phyloP scores from a whole-genome alignment of 2,329 filamentous ascomycete species.

The Cercospora sesami region DNA sequence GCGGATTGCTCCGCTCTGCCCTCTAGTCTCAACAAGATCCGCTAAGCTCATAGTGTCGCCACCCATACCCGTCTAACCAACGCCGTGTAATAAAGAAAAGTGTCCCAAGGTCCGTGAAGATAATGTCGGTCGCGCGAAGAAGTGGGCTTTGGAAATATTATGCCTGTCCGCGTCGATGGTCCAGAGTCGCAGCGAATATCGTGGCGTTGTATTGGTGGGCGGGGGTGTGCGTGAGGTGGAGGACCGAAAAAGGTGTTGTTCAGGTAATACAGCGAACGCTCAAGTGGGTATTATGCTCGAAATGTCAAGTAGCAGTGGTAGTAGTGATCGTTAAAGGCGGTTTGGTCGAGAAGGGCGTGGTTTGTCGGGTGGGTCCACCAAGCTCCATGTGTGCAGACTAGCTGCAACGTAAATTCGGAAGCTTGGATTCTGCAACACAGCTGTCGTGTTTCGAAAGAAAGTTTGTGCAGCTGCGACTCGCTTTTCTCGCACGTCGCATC shows the following conservation, averaged over 20 bases:
- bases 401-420: conserved; percentile 16
- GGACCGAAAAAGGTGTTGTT: conserved; percentile 15
- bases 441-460: conserved; percentile 5
- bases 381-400: conserved; percentile 17
- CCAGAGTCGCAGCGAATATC: conserved; percentile 3
- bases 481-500: conserved; percentile 3
- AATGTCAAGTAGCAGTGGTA: conserved; percentile 14
- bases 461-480: conserved; percentile 14
- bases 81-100: conserved; percentile 18
- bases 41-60: conserved; percentile 22
- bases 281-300: conserved; percentile 28
- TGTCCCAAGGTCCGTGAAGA: conserved; percentile 18
- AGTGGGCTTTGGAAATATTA: conserved; percentile 9
- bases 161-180: conserved; percentile 2
- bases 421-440: conserved; percentile 9
- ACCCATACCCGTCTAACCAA: conserved; percentile 25
- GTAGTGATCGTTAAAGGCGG: conserved; percentile 8
- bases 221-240: conserved; percentile 3
- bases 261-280: conserved; percentile 26
- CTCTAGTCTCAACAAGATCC: conserved; percentile 25
- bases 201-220: conserved; percentile 3
- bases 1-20: conserved; percentile 27
- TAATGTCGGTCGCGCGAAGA: conserved; percentile 4
- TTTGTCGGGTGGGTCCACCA: conserved; percentile 6
- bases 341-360: conserved; percentile 10